Base-by-base conservation (phyloP, 371 early-diverging fungal genomes). In the Mortierella sp. region DNA sequence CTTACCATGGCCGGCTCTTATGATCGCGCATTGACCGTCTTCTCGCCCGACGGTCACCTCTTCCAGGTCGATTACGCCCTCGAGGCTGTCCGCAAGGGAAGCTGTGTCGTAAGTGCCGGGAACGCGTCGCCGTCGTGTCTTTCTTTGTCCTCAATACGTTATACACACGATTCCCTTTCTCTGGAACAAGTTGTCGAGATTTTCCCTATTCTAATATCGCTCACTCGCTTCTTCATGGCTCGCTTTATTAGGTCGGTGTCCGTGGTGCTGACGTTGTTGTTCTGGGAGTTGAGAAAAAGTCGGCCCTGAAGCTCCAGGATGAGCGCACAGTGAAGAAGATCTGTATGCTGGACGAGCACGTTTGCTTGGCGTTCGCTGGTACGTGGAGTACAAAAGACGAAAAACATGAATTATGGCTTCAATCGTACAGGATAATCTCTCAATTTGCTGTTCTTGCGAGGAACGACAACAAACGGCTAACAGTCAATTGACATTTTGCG, bases 41-140 rank as follows among this genome's bases (percentile, higher is more conserved):
- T 99, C 87, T 99, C 99, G 43, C 99, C 99, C 55, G 99, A 99
- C 88, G 99, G 99, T 67, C 98, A 99, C 88, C 90, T 99, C 73
- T 99, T 99, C 88, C 99, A 99, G 92, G 99, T 99, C 72, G 99
- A 99, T 90, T 99, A 99, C 88, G 99, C 99, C 64, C 95, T 98
- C 74, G 99, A 99, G 84, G 99, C 99, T 47, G 98, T 99, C 65
- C 92, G 98, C 81, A 99, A 97, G 87, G 99, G 99, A 70, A 97
- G 97, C 61, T 97, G 97, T 87, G 98, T 96, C 55, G 98, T 98
- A 94, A 86, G 93, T 86, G 45, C 41, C 58, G 48, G 53, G 14
- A 50, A 78, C 79, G 66, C 73, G 77, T 68, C 67, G n/a, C n/a
- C n/a, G n/a, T n/a, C n/a, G n/a, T n/a, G n/a, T 48, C 37, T 24